Base-by-base conservation (phyloP, 805 yeast genomes). In the Grigorovia humatica region DNA sequence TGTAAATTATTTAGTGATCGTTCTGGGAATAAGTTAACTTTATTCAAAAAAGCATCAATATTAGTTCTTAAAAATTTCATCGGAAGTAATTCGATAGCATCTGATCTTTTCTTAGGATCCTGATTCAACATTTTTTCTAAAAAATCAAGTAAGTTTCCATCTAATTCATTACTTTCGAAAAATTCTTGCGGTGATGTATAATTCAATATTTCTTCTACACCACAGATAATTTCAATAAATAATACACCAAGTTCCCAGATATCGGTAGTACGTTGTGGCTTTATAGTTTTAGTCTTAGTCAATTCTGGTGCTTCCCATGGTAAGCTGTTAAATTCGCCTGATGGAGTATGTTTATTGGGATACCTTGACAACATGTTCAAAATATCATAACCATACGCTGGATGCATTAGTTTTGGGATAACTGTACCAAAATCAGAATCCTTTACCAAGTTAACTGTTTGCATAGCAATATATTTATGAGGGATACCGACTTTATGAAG, bases 191-290 rank as follows among this genome's bases (percentile, higher is more conserved):
- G 88, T 1, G 81, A 78, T 4, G 75, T 69, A 59, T 73, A 84
- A 23, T 76, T 78, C 11, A 78, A 74, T 0, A 79, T 69, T 1
- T 76, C 71, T 47, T 79, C 81, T 2, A 73, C 69, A 0, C 95
- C 91, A 45, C 76, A 71, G 4, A 87, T 73, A 64, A 83, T 71
- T 55, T 85, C 81, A 17, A 82, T 74, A 57, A 91, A 83, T 7
- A 85, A 65, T 0, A 87, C 87, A 8, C 97, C 99, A 43, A 89
- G 69, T 61, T 86, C 86, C 98, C 98, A 93, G 9, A 93, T 84
- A 70, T 93, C 99, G 0, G 96, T 82, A 65, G 88, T 86, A 41
- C 89, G 72, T 52, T 83, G 83, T 13, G 85, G 83, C 52, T 75
- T 78, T 48, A 63, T 69, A 18, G 60, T 63, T 15, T 61, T 64